phyloP scores from a whole-genome alignment of 2,329 filamentous ascomycete genomes.

The Teratosphaeria viscida region DNA sequence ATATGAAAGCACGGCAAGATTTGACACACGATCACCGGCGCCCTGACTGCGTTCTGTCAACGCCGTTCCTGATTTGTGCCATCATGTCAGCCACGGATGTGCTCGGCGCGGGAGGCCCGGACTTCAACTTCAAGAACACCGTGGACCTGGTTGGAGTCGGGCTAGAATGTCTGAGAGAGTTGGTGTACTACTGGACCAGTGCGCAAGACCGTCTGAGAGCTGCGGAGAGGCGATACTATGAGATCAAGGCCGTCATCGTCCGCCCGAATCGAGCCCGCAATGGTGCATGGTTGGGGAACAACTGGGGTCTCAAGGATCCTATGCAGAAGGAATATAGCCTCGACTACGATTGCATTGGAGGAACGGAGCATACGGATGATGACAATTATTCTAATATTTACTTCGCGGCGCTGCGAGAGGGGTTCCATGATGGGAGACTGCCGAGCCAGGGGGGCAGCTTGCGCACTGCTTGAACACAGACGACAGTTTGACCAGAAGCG shows the following conservation, averaged over 20 bases:
- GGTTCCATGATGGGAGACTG: background rate
- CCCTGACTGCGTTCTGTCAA: constrained; percentile 36
- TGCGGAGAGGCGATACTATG: constrained; percentile 38
- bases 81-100: constrained; percentile 57
- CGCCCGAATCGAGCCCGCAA: constrained; percentile 27
- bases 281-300: constrained; percentile 23
- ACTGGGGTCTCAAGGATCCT: constrained; percentile 24
- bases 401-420: constrained; percentile 8
- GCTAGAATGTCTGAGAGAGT: constrained; percentile 44
- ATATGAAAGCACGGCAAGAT: constrained; percentile 13
- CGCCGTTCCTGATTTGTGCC: constrained; percentile 51
- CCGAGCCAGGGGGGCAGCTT: background rate
- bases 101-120: constrained; percentile 48
- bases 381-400: constrained; percentile 8
- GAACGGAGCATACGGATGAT: constrained; percentile 20
- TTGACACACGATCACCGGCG: constrained; percentile 10
- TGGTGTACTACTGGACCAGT: constrained; percentile 51
- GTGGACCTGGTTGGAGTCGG: constrained; percentile 46
- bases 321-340: constrained; percentile 20
- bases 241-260: constrained; percentile 32
- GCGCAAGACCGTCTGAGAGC: constrained; percentile 41
- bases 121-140: constrained; percentile 41
- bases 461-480: constrained; percentile 1
- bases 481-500: background rate
- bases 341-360: constrained; percentile 27